phyloP scores from a whole-genome alignment of 257 asterid genomes.

The Solanum ahanhuiri region DNA sequence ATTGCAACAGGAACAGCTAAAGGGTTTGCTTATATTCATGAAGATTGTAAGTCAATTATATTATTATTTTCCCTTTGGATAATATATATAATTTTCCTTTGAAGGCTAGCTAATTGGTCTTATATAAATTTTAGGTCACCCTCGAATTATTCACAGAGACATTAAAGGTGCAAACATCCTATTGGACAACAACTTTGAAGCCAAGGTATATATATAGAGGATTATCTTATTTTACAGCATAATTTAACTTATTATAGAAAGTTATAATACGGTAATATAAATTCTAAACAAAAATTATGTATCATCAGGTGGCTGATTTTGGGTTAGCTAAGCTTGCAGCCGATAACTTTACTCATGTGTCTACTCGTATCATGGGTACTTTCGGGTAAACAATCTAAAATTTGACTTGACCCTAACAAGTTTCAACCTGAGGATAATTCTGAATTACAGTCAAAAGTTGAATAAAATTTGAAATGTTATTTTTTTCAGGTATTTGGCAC shows the following conservation, averaged over 20 bases:
- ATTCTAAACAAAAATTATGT: neutral
- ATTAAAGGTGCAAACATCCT: slow-evolving; percentile 43
- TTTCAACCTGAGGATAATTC: neutral
- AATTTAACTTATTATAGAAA: too few relatives aligned
- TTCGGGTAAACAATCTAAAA: slow-evolving; percentile 45
- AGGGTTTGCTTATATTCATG: slow-evolving; percentile 83
- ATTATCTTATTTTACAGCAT: neutral
- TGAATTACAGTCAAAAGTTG: neutral
- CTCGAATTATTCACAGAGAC: slow-evolving; percentile 40
- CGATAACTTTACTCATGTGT: slow-evolving; percentile 72
- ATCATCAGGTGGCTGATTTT: slow-evolving; percentile 73
- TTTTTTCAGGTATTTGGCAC: slow-evolving; percentile 58
- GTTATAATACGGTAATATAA: neutral
- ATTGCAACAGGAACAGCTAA: slow-evolving; percentile 86
- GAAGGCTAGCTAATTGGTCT: neutral
- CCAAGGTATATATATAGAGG: slow-evolving; percentile 21
- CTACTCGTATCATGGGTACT: slow-evolving; percentile 94
- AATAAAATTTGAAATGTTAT: neutral
- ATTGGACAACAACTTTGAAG: slow-evolving; percentile 31
- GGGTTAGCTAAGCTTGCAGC: slow-evolving; percentile 84
- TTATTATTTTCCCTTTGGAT: neutral
- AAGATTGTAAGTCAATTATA: slow-evolving; percentile 49
- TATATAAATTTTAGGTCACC: slow-evolving; percentile 24
- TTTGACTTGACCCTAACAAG: neutral
- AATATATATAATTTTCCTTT: too few relatives aligned